Percentiles rank a stretch among this genome's conserved stretches.
These are phyloP conservation scores for Abelmoschus esculentus DNA, from an alignment of 345 rosid genomes.

Conservation along the genomic window DNA sequence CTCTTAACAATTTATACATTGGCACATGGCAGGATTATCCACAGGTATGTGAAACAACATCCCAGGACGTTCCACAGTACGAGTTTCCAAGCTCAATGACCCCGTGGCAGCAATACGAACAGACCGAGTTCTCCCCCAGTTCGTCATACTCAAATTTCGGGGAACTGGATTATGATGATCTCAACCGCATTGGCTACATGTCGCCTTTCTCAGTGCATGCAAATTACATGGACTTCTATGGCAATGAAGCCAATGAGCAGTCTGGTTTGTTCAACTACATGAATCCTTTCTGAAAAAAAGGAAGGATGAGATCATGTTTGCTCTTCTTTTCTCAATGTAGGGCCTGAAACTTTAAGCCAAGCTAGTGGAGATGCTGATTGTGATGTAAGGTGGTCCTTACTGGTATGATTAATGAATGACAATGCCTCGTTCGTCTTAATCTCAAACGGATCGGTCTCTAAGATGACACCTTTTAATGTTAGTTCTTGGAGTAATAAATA, in stretches of 20 bases:
- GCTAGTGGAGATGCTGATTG: slow-evolving; percentile 15
- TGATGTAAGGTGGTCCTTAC: slow-evolving; percentile 4
- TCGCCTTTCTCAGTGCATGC: slow-evolving; percentile 36
- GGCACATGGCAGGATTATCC: slow-evolving; percentile 35
- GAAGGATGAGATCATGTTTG: slow-evolving; percentile 12
- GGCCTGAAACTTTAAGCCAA: too few relatives aligned
- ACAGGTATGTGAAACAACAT: slow-evolving; percentile 28
- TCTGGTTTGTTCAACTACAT: slow-evolving; percentile 24
- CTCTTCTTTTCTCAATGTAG: not conserved
- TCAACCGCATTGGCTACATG: slow-evolving; percentile 31
- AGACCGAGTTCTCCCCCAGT: slow-evolving; percentile 39
- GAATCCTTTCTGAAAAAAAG: slow-evolving; percentile 25
- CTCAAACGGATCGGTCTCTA: slow-evolving; percentile 22
- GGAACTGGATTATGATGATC: slow-evolving; percentile 43
- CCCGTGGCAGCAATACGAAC: slow-evolving; percentile 39
- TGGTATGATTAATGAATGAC: not conserved
- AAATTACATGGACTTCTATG: slow-evolving; percentile 41
- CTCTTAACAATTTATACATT: not conserved
- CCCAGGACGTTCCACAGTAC: slow-evolving; percentile 28
- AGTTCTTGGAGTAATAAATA: slow-evolving; percentile 34
- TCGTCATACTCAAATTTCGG: slow-evolving; percentile 48
- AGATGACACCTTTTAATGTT: slow-evolving; percentile 56
- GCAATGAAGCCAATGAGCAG: slow-evolving; percentile 40
- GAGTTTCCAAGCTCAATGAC: slow-evolving; percentile 32
- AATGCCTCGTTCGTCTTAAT: slow-evolving; percentile 4